These are phyloP conservation scores for Carex littledalei DNA, from an alignment of 176 grass and related monocot genomes.

Conservation along the genomic window DNA sequence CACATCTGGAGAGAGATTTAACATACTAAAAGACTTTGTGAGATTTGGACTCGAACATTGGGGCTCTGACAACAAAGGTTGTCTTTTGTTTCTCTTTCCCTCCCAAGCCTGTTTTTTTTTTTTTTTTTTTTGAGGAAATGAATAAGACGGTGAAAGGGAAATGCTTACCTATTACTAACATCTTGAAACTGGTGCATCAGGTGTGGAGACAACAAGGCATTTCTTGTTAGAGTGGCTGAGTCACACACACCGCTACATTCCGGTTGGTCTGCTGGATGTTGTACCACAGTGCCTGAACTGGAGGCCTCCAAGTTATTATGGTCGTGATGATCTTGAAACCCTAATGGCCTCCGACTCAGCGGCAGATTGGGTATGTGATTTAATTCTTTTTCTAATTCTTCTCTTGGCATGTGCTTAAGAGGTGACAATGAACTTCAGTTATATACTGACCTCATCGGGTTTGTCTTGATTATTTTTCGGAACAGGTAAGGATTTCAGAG, in stretches of 20 bases:
- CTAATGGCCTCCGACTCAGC: constrained; percentile 90
- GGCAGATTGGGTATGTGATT: constrained; percentile 69
- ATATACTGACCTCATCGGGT: background rate
- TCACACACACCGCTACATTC: constrained; percentile 73
- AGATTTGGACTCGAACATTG: constrained; percentile 80
- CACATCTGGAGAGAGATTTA: constrained; percentile 67
- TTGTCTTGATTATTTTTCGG: background rate
- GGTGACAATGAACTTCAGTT: background rate
- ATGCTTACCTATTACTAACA: background rate
- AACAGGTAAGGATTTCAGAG: constrained; percentile 84
- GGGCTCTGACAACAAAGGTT: constrained; percentile 93
- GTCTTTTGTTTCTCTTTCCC: background rate
- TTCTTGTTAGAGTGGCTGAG: constrained; percentile 94
- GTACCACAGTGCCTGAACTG: constrained; percentile 78
- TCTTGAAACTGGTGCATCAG: constrained; percentile 23
- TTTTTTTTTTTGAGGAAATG: background rate
- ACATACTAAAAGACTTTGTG: constrained; percentile 85
- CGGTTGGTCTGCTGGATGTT: constrained; percentile 70
- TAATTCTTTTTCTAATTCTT: background rate
- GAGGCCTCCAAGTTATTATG: constrained; percentile 76
- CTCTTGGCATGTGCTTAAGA: background rate
- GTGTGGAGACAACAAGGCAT: constrained; percentile 85
- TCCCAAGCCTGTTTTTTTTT: background rate
- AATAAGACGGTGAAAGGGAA: background rate
- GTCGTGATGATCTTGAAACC: constrained; percentile 88